Base-by-base conservation (phyloP, 2,329 filamentous ascomycete species). In the Cladosporium velox region DNA sequence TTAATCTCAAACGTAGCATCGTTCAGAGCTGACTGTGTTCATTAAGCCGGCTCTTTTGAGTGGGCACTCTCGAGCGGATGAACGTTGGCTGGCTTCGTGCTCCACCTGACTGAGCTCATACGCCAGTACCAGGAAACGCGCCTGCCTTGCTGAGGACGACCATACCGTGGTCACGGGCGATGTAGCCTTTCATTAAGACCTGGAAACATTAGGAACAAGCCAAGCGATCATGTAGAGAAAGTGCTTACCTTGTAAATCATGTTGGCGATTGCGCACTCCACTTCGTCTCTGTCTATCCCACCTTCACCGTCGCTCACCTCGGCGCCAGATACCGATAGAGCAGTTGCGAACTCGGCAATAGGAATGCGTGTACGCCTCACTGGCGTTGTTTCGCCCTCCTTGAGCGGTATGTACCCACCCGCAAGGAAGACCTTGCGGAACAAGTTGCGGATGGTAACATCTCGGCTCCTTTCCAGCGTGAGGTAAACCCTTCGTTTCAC, bases 151-250 rank as follows among this genome's bases (percentile, higher is more conserved):
- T 97, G 66, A 99, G 81, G 24, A 99, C 95, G 32, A 99, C 91
- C 71, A 93, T 93, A 38, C 90, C 91, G 71, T 91, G 88, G 72
- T 97, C 93, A 64, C 94, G 90, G 35, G 94, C 90, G 71, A 99
- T 99, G 79, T 99, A 99, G 49, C 96, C 95, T 80, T 98, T 99
- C 91, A 99, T 97, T 28, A 95, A 84, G 67, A 91, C 91, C 92
- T 97, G 71, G 41, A 51, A 1, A 59, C 7, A 38, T 59, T 38
- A 41, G 41, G 21, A 47, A 59, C 4, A 51, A 11, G 2, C n/a
- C 12, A 6, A 59, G n/a, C 6, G 15, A 38, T n/a, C 10, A 10
- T 32, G 11, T 24, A 21, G 26, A 21, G 1, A 15, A 35, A 49
- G 10, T 8, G 79, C 82, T 67, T 79, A 96, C 94, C 88, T 98